Percentiles rank a stretch among this genome's conserved stretches.
phyloP scores from a whole-genome alignment of 2,329 filamentous ascomycete genomes.

The Botryosphaeria agaves region DNA sequence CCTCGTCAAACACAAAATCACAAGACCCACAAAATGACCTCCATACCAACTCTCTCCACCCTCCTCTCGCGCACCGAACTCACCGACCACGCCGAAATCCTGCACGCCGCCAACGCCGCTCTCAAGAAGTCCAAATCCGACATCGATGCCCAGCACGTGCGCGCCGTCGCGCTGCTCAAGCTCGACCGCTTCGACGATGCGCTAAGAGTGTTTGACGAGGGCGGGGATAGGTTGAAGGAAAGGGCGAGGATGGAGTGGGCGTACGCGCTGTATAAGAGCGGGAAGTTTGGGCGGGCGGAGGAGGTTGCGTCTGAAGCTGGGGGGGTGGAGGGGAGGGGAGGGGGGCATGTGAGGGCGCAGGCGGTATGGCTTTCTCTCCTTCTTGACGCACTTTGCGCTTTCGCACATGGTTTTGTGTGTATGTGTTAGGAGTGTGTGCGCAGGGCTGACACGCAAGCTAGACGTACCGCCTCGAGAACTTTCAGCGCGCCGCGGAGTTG shows the following conservation, averaged over 20 bases:
- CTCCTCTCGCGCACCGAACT: slow-evolving; percentile 40
- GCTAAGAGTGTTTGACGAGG: slow-evolving; percentile 47
- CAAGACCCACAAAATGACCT: slow-evolving; percentile 20
- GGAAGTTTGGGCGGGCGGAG: slow-evolving; percentile 47
- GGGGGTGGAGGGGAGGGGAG: slow-evolving; percentile 23
- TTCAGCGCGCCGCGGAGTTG: slow-evolving; percentile 44
- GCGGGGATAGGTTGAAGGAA: slow-evolving; percentile 41
- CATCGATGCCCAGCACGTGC: slow-evolving; percentile 46
- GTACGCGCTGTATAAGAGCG: slow-evolving; percentile 72
- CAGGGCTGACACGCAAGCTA: too few relatives aligned
- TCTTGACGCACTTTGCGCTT: too few relatives aligned
- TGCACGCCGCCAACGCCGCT: slow-evolving; percentile 42
- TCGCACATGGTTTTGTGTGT: background rate
- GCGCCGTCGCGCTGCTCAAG: slow-evolving; percentile 59
- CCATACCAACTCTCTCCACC: slow-evolving; percentile 29
- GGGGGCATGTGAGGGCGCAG: slow-evolving; percentile 44
- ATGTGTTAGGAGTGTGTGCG: background rate
- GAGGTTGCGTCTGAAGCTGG: slow-evolving; percentile 26
- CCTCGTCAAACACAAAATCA: too few relatives aligned
- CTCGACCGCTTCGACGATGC: slow-evolving; percentile 71
- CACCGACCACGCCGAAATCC: slow-evolving; percentile 57
- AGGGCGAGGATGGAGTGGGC: slow-evolving; percentile 51
- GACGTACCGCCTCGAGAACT: slow-evolving; percentile 60
- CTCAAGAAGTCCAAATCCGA: slow-evolving; percentile 43
- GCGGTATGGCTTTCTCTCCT: slow-evolving; percentile 24